These are phyloP conservation scores for Podospora tetraspora DNA, from an alignment of 495 filamentous ascomycete genomes.

Conservation along the genomic window DNA sequence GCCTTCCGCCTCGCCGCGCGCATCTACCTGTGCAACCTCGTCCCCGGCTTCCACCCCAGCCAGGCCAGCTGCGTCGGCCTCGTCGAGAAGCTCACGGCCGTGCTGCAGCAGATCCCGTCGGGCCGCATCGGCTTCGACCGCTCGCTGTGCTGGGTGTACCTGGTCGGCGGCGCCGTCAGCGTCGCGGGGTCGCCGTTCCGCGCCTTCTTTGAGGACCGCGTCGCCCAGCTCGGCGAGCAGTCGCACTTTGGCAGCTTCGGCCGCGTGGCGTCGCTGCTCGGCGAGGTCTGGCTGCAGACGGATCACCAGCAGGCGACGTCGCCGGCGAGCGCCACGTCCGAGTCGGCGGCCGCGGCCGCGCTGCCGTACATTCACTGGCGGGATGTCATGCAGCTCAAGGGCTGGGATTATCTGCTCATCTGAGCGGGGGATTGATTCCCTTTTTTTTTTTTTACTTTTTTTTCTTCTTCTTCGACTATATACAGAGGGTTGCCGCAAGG, in stretches of 20 bases:
- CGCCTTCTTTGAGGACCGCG: slow-evolving; percentile 64
- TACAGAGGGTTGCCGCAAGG: slow-evolving; percentile 28
- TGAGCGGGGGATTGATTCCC: slow-evolving; percentile 34
- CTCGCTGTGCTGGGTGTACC: slow-evolving; percentile 85
- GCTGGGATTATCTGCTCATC: slow-evolving; percentile 90
- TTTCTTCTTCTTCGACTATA: slow-evolving; percentile 6
- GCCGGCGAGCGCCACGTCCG: slow-evolving; percentile 34
- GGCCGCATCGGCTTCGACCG: slow-evolving; percentile 82
- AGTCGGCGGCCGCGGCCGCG: slow-evolving; percentile 29
- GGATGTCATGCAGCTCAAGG: slow-evolving; percentile 86
- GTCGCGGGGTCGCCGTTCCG: slow-evolving; percentile 67
- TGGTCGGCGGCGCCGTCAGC: slow-evolving; percentile 76
- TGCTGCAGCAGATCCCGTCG: slow-evolving; percentile 72
- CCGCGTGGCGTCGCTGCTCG: slow-evolving; percentile 69
- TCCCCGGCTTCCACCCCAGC: slow-evolving; percentile 74
- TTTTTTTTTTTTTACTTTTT: slow-evolving; percentile 3
- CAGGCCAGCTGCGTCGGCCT: slow-evolving; percentile 66
- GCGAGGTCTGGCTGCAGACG: slow-evolving; percentile 73
- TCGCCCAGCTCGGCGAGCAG: slow-evolving; percentile 63
- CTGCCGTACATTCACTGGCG: slow-evolving; percentile 77
- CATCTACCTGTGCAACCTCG: slow-evolving; percentile 90
- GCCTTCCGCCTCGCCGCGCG: slow-evolving; percentile 89
- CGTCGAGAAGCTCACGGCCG: slow-evolving; percentile 63
- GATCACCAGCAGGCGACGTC: slow-evolving; percentile 47
- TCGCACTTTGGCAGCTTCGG: slow-evolving; percentile 78